Base-by-base conservation (phyloP, 2,329 filamentous ascomycete genomes). In the Didymella keratinophila region DNA sequence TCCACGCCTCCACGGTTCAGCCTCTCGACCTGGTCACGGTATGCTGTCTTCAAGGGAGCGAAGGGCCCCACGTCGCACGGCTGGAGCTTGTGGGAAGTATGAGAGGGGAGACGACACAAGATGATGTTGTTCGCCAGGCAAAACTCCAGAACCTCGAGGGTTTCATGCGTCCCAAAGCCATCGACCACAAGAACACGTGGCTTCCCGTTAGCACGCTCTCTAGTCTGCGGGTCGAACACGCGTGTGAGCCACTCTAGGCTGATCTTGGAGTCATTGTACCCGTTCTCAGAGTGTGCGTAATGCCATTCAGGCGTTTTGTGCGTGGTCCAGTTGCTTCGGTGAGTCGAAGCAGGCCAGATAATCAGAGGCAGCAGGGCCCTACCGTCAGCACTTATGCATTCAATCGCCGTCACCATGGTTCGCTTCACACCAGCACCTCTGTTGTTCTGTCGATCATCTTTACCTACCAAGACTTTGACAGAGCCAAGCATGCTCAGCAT, bases 381-480 rank as follows among this genome's bases (percentile, higher is more conserved):
- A 7, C 44, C 44, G 7, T 30, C 27, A 2, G 44, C 44, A 6
- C 28, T 34, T 1, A 47, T 12, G 11, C 44, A 47, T 25, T 48
- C 20, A 27, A 48, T 10, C 16, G 45, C 45, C 21, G 30, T 48
- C 3, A 48, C 45, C 12, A 37, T 48, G 4, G 45, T 48, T 4
- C 27, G 44, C 54, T 67, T 66, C 2, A 60, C 51, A 8, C 56
- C 30, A 9, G 61, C 51, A 21, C 61, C 61, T 61, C 59, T 64
- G 46, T 61, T 63, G 23, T 21, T 41, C 18, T 48, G 52, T 20
- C 9, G 43, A 21, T 66, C 55, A 39, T 68, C 56, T 50, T 63
- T 68, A 56, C 63, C 57, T 52, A 65, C 50, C 0, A 68, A 48
- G 42, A 65, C 63, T 55, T 68, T 67, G 7, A 68, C 37, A n/a